Base-by-base conservation (phyloP, 352 stramenopile genomes). In the Pythium oligandrum region DNA sequence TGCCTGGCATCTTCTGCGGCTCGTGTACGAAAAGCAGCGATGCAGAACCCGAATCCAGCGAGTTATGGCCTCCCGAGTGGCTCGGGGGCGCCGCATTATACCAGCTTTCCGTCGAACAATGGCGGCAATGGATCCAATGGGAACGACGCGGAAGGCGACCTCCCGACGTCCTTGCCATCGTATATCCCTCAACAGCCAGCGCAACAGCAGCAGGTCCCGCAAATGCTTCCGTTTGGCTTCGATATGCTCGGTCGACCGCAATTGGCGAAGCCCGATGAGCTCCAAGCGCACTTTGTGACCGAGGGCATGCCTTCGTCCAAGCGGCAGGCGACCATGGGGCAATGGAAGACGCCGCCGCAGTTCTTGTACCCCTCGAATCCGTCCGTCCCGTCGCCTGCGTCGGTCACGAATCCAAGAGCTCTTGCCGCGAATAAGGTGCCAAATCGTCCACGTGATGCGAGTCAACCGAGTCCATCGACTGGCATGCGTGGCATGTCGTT, bases 121-220 rank as follows among this genome's bases (percentile, higher is more conserved):
- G 53, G 59, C 49, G 44, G 42, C 17, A 62, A 67, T 48, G 7
- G 39, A 7, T 57, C 52, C 35, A 42, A 49, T 44, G 36, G 33
- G 6, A 59, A 36, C 11, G 68, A 76, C 36, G 52, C 63, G 40
- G 77, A 87, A 32, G 70, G 71, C 48, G 81, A 89, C 56, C 63
- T 91, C 45, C 81, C 81, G 12, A 82, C 66, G 10, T 86, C 81
- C n/a, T 58, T 91, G 54, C 81, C 81, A 40, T 89, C 81, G 17
- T 91, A 91, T 56, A 76, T 86, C 51, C 79, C 79, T 37, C 50
- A 70, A 35, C 64, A 61, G 40, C 56, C 76, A 70, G 40, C 44
- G 59, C 47, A 57, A 51, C 57, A 65, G 51, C 56, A 51, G 26
- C 47, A 17, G 34, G 40, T 44, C 10, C 62, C 11, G 58, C 55